phyloP scores from a whole-genome alignment of 306 rosid genomes.

The Elaeagnus macrophylla region DNA sequence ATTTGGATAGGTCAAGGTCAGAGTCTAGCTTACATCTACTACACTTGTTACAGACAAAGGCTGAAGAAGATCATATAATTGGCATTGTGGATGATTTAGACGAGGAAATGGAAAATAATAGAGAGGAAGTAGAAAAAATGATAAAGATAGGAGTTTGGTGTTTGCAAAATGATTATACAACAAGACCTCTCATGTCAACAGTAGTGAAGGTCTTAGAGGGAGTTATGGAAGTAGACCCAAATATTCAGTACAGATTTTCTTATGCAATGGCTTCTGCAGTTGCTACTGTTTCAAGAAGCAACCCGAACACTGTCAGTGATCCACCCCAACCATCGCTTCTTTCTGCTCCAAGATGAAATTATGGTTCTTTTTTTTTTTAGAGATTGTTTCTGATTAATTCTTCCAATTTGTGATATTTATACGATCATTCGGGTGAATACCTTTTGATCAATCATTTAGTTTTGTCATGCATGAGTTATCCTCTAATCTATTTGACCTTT shows the following conservation, averaged over 20 bases:
- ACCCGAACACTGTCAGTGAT: too few relatives aligned
- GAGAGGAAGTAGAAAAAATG: constrained; percentile 16
- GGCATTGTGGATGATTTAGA: constrained; percentile 13
- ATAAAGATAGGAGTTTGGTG: constrained; percentile 17
- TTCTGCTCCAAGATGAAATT: background rate
- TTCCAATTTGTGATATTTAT: too few relatives aligned
- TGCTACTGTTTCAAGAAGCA: background rate
- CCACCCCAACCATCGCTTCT: background rate
- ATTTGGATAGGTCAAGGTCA: background rate
- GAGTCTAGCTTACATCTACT: constrained; percentile 12
- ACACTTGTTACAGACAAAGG: constrained; percentile 11
- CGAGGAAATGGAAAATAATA: constrained; percentile 5
- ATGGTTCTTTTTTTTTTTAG: too few relatives aligned
- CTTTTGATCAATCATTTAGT: too few relatives aligned
- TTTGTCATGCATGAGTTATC: too few relatives aligned
- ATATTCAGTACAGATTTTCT: constrained; percentile 8
- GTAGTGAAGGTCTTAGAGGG: constrained; percentile 20
- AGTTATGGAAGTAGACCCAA: constrained; percentile 10
- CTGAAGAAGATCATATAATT: background rate
- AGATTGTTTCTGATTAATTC: too few relatives aligned
- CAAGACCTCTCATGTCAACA: constrained; percentile 16
- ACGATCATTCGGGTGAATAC: too few relatives aligned
- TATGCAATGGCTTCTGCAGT: constrained; percentile 6
- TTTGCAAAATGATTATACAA: constrained; percentile 9
- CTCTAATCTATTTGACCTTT: background rate